Base-by-base conservation (phyloP, 306 rosid genomes). In the Gastrolobium bilobum region DNA sequence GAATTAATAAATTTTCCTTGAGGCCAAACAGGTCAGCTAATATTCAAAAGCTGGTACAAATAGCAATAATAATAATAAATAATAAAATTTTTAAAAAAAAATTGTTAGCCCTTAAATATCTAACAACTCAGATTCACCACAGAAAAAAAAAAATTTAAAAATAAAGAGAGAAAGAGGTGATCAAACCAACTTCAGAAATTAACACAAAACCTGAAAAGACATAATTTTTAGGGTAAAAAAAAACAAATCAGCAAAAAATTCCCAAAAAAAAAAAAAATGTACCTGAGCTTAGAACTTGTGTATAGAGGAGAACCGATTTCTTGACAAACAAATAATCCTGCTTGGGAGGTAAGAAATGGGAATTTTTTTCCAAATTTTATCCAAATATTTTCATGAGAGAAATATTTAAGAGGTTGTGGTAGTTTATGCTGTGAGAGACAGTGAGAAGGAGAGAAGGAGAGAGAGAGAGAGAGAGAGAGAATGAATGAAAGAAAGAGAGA, bases 381-480 rank as follows among this genome's bases (percentile, higher is more conserved):
- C 46, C 0, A 2, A 13, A 33, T 7, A 7, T 14, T 72, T 39
- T n/a, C 53, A 59, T 70, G 33, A 29, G 0, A 30, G 62, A 73
- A 66, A 68, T 4, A 37, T 66, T 70, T 35, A 60, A 81, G 86
- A 56, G 83, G 88, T 56, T 60, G 88, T 71, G 75, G 83, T 78
- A 50, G 64, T 44, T 82, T 61, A 59, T 34, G 79, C 64, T 61
- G 4, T 2, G 53, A 26, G 53, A 74, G 60, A 78, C 6, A 53
- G 37, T 46, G 65, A 51, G 43, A 31, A 33, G 26, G 38, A 38
- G 13, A 34, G 42, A 73, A 7, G 46, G 59, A 46, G 6, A 7
- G 2, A 7, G 34, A 1, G 44, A 58, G 29, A 73, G 61, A 6
- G 80, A 68, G 68, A 68, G 64, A 61, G 79, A 62, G 51, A 81